phyloP scores from a whole-genome alignment of 805 yeast species.

The Yarrowia bubula region DNA sequence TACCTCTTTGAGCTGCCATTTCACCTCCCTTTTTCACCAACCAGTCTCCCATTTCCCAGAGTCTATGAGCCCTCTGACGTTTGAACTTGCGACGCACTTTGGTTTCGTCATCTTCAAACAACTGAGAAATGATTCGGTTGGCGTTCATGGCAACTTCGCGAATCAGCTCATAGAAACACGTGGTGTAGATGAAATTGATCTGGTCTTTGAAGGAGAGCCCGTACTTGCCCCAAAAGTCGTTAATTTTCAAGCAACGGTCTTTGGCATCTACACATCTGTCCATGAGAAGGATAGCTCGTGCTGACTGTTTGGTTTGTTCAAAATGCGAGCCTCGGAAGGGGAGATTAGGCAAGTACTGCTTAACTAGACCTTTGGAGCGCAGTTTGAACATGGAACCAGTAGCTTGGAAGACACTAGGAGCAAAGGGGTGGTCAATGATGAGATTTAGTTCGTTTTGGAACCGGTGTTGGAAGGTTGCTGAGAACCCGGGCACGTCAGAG shows the following conservation, averaged over 20 bases:
- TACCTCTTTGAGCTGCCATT: not conserved
- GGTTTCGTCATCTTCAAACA: conserved; percentile 20
- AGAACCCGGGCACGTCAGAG: not conserved
- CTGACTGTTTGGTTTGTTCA: conserved; percentile 21
- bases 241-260: not conserved
- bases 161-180: conserved; percentile 8
- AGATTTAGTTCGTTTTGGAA: conserved; percentile 8
- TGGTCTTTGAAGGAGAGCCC: not conserved
- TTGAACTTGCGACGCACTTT: not conserved
- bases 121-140: not conserved
- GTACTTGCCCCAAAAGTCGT: conserved; percentile 7
- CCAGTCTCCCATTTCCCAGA: conserved; percentile 26
- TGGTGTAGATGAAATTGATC: conserved; percentile 11
- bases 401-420: conserved; percentile 5
- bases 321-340: conserved; percentile 12
- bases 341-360: not conserved
- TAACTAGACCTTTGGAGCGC: conserved; percentile 4
- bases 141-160: conserved; percentile 19
- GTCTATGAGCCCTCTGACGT: not conserved
- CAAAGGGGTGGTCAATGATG: not conserved
- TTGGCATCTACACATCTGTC: conserved; percentile 12
- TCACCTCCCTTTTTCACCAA: not conserved
- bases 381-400: conserved; percentile 17
- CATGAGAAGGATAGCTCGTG: conserved; percentile 2
- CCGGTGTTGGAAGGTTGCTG: not conserved